Base-by-base conservation (phyloP, 2,329 filamentous ascomycete genomes). In the Aspergillus intermedius region DNA sequence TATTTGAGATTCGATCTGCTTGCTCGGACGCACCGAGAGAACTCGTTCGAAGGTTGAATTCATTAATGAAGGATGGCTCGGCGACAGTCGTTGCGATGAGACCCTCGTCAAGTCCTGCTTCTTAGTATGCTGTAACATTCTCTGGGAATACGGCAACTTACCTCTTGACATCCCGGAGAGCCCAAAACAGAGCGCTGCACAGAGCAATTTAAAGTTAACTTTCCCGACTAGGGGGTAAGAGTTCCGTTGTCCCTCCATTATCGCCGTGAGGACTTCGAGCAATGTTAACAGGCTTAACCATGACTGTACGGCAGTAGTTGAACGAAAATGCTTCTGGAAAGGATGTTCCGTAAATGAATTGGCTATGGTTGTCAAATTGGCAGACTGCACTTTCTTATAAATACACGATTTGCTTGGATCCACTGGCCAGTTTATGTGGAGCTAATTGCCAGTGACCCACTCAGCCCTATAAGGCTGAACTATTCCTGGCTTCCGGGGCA, bases 1-100 rank as follows among this genome's bases (percentile, higher is more conserved):
- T 65, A 45, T 69, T 70, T 3, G 63, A 66, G 22, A 65, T 59
- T 35, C 60, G 60, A 30, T 65, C 57, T 10, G 66, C 65, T 45
- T 63, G 59, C 10, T 63, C 50, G 4, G 53, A 46, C 6, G 50
- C 47, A 43, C 41, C 46, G 21, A 57, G 54, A 6, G 25, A 45
- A 13, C 15, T 41, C 1, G 47, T 41, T 4, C 48, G 4, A 7
- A 58, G 49, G 6, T 49, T 32, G 9, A 54, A 59, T 23, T 55
- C 45, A 9, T 32, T 12, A 15, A 57, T 53, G 19, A 58, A 58
- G 3, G 58, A 58, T 8, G 49, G 45, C 2, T 58, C 45, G 2
- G 53, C 53, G 5, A 59, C 55, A 3, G 55, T 58, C 13, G 49
- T 60, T 5, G 57, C 50, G 42, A 58, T 58, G 10, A 59, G 49